Percentiles rank a stretch among this genome's conserved stretches.
Conservation (phyloP, 257 asterid species). For the Catharanthus roseus region DNA sequence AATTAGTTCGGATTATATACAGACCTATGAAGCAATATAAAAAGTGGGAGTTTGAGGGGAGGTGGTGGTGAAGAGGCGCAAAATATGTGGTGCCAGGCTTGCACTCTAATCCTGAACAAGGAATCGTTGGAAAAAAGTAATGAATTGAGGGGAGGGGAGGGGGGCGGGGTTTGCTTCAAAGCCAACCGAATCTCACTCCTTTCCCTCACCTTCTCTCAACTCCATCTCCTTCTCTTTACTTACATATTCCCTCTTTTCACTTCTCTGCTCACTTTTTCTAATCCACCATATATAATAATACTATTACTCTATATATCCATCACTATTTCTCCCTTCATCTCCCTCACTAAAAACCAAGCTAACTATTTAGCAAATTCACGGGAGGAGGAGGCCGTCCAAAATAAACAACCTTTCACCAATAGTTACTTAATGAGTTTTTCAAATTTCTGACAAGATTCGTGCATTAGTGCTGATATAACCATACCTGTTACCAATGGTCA, state of each 20-base stretch:
- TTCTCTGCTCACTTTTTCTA: too few relatives aligned
- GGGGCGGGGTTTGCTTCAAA: constrained; percentile 80
- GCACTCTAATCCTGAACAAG: constrained; percentile 89
- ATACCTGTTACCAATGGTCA: too few relatives aligned
- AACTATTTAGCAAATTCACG: constrained; percentile 17
- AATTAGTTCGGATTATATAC: too few relatives aligned
- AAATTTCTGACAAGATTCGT: too few relatives aligned
- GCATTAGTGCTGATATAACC: too few relatives aligned
- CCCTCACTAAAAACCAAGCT: constrained; percentile 8
- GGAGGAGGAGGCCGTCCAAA: constrained; percentile 13
- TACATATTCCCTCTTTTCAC: not conserved
- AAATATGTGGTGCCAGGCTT: constrained; percentile 89
- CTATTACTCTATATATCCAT: too few relatives aligned
- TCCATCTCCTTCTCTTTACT: too few relatives aligned
- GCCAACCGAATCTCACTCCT: constrained; percentile 75
- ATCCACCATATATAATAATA: too few relatives aligned
- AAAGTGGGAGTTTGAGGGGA: too few relatives aligned
- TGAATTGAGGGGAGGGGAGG: too few relatives aligned
- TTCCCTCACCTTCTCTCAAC: constrained; percentile 16
- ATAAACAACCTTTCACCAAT: constrained; percentile 23
- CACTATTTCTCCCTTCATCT: not conserved
- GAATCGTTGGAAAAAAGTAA: constrained; percentile 69
- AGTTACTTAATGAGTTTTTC: constrained; percentile 14
- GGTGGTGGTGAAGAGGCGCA: constrained; percentile 42
- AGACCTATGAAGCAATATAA: too few relatives aligned